Conservation (phyloP, 2,329 filamentous ascomycete species). For the Fusarium tanahbumbuense region DNA sequence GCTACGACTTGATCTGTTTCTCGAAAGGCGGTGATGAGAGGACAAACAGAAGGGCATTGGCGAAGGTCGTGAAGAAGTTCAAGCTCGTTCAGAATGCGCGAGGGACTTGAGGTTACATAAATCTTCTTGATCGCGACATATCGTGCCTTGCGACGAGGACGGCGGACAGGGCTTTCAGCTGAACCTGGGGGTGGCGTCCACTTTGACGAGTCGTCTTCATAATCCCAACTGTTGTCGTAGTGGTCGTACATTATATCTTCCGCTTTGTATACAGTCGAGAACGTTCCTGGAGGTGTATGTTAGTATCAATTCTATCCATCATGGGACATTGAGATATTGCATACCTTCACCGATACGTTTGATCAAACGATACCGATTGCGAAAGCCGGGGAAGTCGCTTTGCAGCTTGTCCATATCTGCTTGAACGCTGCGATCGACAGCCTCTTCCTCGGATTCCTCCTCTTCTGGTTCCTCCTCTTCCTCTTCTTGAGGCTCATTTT, state of each 20-base stretch:
- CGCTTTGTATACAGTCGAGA: conserved; percentile 98
- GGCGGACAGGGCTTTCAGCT: conserved; percentile 52
- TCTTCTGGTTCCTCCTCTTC: conserved; percentile 56
- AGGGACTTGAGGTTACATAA: conserved; percentile 95
- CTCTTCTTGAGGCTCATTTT: conserved; percentile 46
- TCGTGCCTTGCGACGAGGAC: conserved; percentile 60
- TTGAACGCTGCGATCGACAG: conserved; percentile 74
- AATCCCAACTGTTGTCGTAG: conserved; percentile 89
- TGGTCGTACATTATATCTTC: conserved; percentile 88
- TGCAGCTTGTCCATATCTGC: conserved; percentile 91
- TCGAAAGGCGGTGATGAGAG: conserved; percentile 96
- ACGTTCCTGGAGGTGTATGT: conserved; percentile 76
- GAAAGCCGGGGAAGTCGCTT: conserved; percentile 84
- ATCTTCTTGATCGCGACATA: conserved; percentile 99
- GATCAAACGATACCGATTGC: conserved; percentile 85
- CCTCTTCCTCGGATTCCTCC: conserved; percentile 68
- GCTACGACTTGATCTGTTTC: conserved; percentile 94
- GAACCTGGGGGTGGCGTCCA: conserved; percentile 77
- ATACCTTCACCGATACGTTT: conserved; percentile 96
- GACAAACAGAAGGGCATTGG: conserved; percentile 86
- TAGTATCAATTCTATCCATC: conserved; percentile 1
- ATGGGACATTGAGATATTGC: background rate
- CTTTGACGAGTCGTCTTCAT: conserved; percentile 72
- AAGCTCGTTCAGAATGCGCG: conserved; percentile 94
- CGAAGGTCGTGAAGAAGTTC: conserved; percentile 91